Base-by-base conservation (phyloP, 1,284 basidiomycete genomes). In the Ceratorhiza oryzae-sativae region DNA sequence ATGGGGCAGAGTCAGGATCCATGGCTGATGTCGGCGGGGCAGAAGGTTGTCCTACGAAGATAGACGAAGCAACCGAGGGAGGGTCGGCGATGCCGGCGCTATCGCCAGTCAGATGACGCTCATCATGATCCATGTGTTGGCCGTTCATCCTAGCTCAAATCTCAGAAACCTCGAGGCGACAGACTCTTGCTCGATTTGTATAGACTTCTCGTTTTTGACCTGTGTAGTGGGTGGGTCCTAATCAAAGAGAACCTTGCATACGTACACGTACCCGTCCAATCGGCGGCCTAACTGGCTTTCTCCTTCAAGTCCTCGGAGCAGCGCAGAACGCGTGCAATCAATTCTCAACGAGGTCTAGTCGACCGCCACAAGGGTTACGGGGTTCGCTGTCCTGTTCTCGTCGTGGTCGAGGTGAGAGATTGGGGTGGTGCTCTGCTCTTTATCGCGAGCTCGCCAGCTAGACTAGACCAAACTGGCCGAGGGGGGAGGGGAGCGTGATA, bases 261-360 rank as follows among this genome's bases (percentile, higher is more conserved):
- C 25, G 12, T 20, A 20, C 27, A 53, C 49, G 15, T 30, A 27
- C 49, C n/a, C 48, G n/a, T n/a, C 48, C 49, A 9, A 27, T 53
- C 49, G 49, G 49, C 49, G 49, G 49, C 13, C 27, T 27, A 53
- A 30, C 25, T 53, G 12, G 12, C 18, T 30, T 58, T 58, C 55
- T 58, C 55, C 55, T 58, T 58, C 15, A 32, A 20, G n/a, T 36
- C 36, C 32, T 58, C 55, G 34, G 32, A 58, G 25, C 25, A 39
- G 25, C 3, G 18, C 3, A 58, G 20, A 30, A 53, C 51, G n/a
- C 51, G 4, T 25, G 23, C 53, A 49, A 53, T 53, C 25, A 53
- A 53, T 1, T 20, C 49, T 30, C 49, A 30, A 53, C 9, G 12
- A 53, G 36, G 49, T 53, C 3, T 53, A 53, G 49, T 30, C 18